A percentile compares a stretch with the other conserved stretches of the same genome.
Conservation (phyloP, 371 early-diverging fungal genomes). For the Gilbertella persicaria region DNA sequence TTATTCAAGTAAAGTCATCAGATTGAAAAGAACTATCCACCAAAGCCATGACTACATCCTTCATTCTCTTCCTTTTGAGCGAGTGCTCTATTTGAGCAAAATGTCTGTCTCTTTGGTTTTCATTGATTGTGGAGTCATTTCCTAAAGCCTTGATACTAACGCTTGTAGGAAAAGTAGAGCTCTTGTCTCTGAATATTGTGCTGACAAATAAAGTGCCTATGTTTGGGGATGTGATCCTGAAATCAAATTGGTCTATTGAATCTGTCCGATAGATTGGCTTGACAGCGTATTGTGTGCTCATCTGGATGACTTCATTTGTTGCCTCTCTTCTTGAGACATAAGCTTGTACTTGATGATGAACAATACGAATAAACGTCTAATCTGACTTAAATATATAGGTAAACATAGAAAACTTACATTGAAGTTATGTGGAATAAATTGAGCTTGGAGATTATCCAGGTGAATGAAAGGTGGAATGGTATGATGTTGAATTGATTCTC, state of each 20-base stretch:
- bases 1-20: too few relatives aligned
- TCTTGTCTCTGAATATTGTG: not conserved
- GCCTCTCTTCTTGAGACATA: constrained; percentile 42
- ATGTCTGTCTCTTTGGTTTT: too few relatives aligned
- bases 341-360: constrained; percentile 40
- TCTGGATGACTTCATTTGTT: constrained; percentile 17
- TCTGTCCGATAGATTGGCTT: not conserved
- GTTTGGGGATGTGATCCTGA: not conserved
- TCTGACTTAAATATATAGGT: too few relatives aligned
- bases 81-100: too few relatives aligned
- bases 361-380: constrained; percentile 39
- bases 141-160: too few relatives aligned
- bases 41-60: too few relatives aligned
- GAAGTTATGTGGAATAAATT: constrained; percentile 26
- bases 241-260: not conserved
- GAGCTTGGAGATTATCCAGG: constrained; percentile 14
- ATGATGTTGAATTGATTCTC: constrained; percentile 10
- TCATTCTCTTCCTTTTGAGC: too few relatives aligned
- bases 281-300: constrained; percentile 1
- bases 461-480: constrained; percentile 45
- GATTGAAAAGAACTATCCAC: too few relatives aligned
- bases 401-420: constrained; percentile 18
- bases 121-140: too few relatives aligned
- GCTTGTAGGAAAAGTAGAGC: constrained; percentile 4
- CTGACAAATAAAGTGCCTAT: not conserved